Conservation (phyloP, 352 stramenopile species). For the Globisporangium cystogenes region DNA sequence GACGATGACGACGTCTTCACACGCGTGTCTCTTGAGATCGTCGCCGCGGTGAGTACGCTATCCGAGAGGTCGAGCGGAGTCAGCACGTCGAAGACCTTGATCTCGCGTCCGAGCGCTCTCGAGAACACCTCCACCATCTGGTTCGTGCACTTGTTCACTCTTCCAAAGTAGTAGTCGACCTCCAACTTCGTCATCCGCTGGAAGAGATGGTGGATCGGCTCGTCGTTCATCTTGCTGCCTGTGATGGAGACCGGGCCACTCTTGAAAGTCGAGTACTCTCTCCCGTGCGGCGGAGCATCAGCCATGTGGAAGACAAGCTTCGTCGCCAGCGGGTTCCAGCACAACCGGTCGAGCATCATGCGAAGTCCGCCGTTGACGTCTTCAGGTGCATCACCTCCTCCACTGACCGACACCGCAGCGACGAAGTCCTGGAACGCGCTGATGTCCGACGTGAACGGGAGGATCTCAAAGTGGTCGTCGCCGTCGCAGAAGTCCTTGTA, state of each 20-base stretch:
- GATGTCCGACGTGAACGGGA: slow-evolving; percentile 25
- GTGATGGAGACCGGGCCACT: slow-evolving; percentile 12
- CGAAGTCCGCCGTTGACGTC: slow-evolving; percentile 32
- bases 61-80: background rate
- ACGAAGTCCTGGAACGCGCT: slow-evolving; percentile 28
- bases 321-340: slow-evolving; percentile 19
- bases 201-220: slow-evolving; percentile 11
- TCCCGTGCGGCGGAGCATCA: slow-evolving; percentile 37
- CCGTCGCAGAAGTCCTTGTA: slow-evolving; percentile 32
- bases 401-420: slow-evolving; percentile 9
- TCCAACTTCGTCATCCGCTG: background rate
- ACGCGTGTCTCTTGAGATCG: background rate
- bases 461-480: slow-evolving; percentile 23
- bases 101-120: slow-evolving; percentile 5
- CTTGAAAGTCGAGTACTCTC: slow-evolving; percentile 16
- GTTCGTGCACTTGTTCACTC: slow-evolving; percentile 26
- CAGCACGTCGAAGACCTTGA: background rate
- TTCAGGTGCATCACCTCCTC: slow-evolving; percentile 25
- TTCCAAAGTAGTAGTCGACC: slow-evolving; percentile 34
- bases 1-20: background rate
- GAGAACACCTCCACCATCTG: slow-evolving; percentile 26
- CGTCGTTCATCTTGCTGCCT: slow-evolving; percentile 6
- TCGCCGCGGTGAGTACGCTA: background rate
- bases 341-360: slow-evolving; percentile 14
- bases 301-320: slow-evolving; percentile 36